phyloP scores from a whole-genome alignment of 2,329 filamentous ascomycete species.

The Aspergillus sclerotialis region DNA sequence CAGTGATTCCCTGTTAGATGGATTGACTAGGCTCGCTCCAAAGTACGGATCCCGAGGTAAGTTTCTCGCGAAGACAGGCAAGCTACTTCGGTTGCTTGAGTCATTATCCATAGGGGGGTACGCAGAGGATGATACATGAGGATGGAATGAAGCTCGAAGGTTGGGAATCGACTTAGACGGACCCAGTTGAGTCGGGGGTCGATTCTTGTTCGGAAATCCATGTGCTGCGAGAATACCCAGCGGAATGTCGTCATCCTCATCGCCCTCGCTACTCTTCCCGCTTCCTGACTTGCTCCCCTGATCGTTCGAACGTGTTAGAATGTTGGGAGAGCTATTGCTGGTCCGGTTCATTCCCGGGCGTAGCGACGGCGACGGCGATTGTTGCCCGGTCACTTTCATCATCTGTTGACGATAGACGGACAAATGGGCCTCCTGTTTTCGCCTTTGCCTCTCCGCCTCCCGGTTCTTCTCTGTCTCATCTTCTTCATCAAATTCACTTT shows the following conservation, averaged over 20 bases:
- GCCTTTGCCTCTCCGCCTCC: slow-evolving; percentile 66
- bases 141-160: slow-evolving; percentile 50
- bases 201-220: slow-evolving; percentile 73
- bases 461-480: slow-evolving; percentile 72
- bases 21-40: slow-evolving; percentile 68
- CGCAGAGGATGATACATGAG: slow-evolving; percentile 45
- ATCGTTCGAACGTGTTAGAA: slow-evolving; percentile 37
- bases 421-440: slow-evolving; percentile 85
- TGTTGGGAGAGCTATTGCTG: slow-evolving; percentile 55
- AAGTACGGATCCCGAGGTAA: slow-evolving; percentile 80
- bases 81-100: slow-evolving; percentile 41
- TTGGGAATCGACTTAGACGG: slow-evolving; percentile 65
- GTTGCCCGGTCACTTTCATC: slow-evolving; percentile 89
- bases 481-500: slow-evolving; percentile 66
- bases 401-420: slow-evolving; percentile 87
- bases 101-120: slow-evolving; percentile 47
- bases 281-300: slow-evolving; percentile 30
- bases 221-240: slow-evolving; percentile 81
- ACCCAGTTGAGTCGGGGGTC: slow-evolving; percentile 62
- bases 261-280: slow-evolving; percentile 44
- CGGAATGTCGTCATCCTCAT: slow-evolving; percentile 83
- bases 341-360: slow-evolving; percentile 53
- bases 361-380: slow-evolving; percentile 42
- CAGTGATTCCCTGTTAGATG: slow-evolving; percentile 66
- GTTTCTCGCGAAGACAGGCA: slow-evolving; percentile 77